Percentiles rank a stretch among this genome's conserved stretches.
phyloP scores from a whole-genome alignment of 1,284 basidiomycete genomes.

The Coniferiporia weirii region DNA sequence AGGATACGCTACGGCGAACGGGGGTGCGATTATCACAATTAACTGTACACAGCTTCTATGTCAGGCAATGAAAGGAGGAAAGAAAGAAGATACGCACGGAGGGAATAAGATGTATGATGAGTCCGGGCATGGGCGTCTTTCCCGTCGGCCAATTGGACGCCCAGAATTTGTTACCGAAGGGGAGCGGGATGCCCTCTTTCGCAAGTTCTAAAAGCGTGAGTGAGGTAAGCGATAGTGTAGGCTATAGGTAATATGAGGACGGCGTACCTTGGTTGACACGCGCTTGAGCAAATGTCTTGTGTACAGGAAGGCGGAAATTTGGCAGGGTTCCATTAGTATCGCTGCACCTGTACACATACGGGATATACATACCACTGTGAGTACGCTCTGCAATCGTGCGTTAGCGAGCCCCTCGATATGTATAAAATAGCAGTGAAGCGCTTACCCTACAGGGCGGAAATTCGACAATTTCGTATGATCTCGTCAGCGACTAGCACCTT shows the following conservation, averaged over 20 bases:
- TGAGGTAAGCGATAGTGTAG: too few species aligned
- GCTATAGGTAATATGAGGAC: background rate
- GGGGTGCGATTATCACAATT: conserved; percentile 45
- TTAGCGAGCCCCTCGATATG: too few species aligned
- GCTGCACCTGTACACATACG: too few species aligned
- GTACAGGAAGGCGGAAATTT: background rate
- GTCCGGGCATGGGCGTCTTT: conserved; percentile 39
- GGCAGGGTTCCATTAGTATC: too few species aligned
- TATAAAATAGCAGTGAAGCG: too few species aligned
- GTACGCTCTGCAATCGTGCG: conserved; percentile 29
- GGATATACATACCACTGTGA: conserved; percentile 26
- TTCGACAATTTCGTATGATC: too few species aligned
- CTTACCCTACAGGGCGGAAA: too few species aligned
- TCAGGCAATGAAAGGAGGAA: background rate
- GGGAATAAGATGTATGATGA: conserved; percentile 38
- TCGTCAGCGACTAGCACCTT: background rate
- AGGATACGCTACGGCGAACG: conserved; percentile 40
- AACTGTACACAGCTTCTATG: conserved; percentile 28
- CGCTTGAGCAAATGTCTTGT: conserved; percentile 39
- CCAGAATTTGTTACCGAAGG: conserved; percentile 39
- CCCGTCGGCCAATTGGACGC: conserved; percentile 43
- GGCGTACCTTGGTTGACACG: conserved; percentile 40
- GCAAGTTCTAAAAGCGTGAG: conserved; percentile 35
- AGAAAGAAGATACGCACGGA: conserved; percentile 23
- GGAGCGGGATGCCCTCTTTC: conserved; percentile 47